phyloP scores from a whole-genome alignment of 139 green algal species.

The Haematococcus lacustris region DNA sequence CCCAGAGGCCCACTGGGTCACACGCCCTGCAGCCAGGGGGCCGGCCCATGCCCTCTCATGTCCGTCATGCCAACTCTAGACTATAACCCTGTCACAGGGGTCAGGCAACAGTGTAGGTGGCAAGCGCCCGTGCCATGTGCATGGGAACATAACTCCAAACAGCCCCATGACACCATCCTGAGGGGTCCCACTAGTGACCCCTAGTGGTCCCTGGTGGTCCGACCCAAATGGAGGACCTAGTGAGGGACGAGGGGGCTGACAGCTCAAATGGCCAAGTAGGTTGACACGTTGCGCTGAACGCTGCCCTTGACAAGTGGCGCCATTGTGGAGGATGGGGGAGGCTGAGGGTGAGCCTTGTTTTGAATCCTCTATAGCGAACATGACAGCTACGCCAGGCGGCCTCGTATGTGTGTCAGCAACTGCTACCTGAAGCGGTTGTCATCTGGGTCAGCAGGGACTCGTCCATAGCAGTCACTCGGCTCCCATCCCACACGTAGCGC shows the following conservation, averaged over 20 bases:
- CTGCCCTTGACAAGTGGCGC: background rate
- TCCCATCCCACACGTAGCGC: conserved; percentile 50
- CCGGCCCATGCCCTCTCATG: background rate
- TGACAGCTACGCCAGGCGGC: background rate
- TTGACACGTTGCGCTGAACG: background rate
- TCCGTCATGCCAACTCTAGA: background rate
- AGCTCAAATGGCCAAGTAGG: background rate
- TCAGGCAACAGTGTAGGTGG: background rate
- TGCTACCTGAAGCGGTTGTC: background rate
- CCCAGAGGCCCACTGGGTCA: conserved; percentile 16
- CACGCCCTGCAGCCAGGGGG: conserved; percentile 12
- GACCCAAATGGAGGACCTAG: too few relatives aligned
- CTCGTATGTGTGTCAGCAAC: background rate
- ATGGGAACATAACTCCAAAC: background rate
- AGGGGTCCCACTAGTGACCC: too few relatives aligned
- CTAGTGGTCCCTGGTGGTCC: too few relatives aligned
- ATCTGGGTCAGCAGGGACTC: conserved; percentile 20
- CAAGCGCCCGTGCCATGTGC: background rate
- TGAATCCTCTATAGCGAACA: too few relatives aligned
- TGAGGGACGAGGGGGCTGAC: too few relatives aligned
- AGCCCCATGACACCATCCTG: background rate
- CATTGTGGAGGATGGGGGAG: background rate
- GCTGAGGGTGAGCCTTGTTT: background rate
- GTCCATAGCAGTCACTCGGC: conserved; percentile 26
- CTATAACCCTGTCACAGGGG: background rate